A percentile compares a stretch with the other conserved stretches of the same genome.
Evolutionary conservation across 306 rosid species (phyloP).

Genomic region (Quercus variabilis): DNA sequence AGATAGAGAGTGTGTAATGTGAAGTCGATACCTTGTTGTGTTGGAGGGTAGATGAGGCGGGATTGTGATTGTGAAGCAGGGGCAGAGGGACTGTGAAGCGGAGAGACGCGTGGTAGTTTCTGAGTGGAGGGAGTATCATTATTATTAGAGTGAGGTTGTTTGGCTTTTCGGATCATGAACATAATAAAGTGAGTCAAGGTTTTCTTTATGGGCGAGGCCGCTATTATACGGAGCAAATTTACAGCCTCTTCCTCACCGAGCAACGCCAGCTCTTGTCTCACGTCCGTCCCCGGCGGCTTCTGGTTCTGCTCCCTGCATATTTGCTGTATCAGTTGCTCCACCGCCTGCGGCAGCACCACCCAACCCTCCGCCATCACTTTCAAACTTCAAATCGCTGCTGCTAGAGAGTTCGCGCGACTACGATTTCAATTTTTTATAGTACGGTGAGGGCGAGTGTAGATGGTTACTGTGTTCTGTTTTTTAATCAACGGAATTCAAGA

Average conservation of each 20-base stretch:
- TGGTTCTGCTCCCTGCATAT: conserved; percentile 19
- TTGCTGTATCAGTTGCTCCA: conserved; percentile 7
- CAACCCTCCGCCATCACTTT: neutral
- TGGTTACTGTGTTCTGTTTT: too few species aligned
- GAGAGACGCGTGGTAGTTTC: neutral
- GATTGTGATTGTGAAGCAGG: neutral
- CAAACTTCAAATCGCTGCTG: too few species aligned
- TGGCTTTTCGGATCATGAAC: neutral
- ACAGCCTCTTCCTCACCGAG: conserved; percentile 29
- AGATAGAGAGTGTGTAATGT: too few species aligned
- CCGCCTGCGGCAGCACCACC: conserved; percentile 21
- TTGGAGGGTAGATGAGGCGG: too few species aligned
- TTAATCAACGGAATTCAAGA: too few species aligned
- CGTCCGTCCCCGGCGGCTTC: neutral
- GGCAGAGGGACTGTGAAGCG: neutral
- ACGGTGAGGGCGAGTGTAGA: too few species aligned
- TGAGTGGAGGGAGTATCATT: neutral
- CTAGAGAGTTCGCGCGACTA: too few species aligned
- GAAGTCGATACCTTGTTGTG: too few species aligned
- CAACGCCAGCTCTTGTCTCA: conserved; percentile 7
- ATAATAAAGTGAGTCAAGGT: conserved; percentile 14
- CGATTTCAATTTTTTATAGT: too few species aligned
- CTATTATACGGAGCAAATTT: neutral
- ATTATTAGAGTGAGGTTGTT: neutral
- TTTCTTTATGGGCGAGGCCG: neutral